Evolutionary conservation across 257 asterid species (phyloP).

Genomic region (Solanum neorickii): DNA sequence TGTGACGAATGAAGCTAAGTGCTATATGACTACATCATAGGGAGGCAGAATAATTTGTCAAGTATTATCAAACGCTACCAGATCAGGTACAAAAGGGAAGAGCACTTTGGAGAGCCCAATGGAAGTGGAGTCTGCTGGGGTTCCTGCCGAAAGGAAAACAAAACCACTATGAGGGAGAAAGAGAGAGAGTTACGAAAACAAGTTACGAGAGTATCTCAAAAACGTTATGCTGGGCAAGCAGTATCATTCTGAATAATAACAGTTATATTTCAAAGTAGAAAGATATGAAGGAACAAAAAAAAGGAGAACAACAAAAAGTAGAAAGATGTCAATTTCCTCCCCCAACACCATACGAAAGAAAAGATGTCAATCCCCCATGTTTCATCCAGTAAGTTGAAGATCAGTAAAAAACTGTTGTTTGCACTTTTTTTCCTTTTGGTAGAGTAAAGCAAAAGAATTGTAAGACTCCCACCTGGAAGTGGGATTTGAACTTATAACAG

Average conservation of each 20-base stretch:
- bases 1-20: neutral
- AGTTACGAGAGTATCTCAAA: neutral
- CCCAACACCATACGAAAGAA: neutral
- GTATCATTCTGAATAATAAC: neutral
- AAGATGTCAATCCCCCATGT: neutral
- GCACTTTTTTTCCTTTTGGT: neutral
- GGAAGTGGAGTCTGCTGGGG: constrained; percentile 84
- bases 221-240: neutral
- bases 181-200: neutral
- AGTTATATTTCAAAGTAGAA: neutral
- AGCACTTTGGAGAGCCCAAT: constrained; percentile 63
- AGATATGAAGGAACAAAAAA: neutral
- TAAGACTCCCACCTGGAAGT: neutral
- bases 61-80: constrained; percentile 34
- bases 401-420: neutral
- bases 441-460: neutral
- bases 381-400: neutral
- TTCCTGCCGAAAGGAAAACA: constrained; percentile 31
- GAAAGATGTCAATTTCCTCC: neutral
- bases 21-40: neutral
- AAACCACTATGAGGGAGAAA: neutral
- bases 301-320: neutral
- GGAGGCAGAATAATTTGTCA: neutral
- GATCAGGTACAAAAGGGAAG: constrained; percentile 66
- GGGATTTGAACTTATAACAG: neutral